Evolutionary conservation across 2,329 filamentous ascomycete genomes (phyloP).

Genomic region (Xylariales sp.): DNA sequence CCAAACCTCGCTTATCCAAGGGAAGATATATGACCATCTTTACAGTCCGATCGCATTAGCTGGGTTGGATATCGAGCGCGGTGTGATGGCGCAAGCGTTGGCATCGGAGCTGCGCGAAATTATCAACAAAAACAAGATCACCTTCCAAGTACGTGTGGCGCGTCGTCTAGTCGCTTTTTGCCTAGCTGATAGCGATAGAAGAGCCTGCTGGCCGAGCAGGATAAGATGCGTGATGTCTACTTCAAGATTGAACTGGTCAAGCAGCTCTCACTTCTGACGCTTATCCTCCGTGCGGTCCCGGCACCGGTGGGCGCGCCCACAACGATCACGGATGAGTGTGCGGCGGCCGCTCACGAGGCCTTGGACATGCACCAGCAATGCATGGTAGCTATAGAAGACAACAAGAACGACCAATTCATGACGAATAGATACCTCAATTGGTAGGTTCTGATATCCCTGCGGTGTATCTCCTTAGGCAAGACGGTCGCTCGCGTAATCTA

Average conservation of each 20-base stretch:
- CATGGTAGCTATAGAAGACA: slow-evolving; percentile 45
- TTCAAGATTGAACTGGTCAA: slow-evolving; percentile 52
- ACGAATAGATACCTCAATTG: slow-evolving; percentile 53
- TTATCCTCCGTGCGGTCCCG: slow-evolving; percentile 51
- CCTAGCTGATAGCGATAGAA: slow-evolving; percentile 11
- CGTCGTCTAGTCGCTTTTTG: slow-evolving; percentile 11
- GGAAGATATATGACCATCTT: slow-evolving; percentile 50
- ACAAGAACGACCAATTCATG: slow-evolving; percentile 36
- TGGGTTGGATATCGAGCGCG: slow-evolving; percentile 36
- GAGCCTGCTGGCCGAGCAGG: slow-evolving; percentile 25
- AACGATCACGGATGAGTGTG: slow-evolving; percentile 46
- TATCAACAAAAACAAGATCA: slow-evolving; percentile 34
- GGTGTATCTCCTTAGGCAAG: background rate
- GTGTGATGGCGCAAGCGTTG: slow-evolving; percentile 36
- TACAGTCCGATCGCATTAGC: slow-evolving; percentile 47
- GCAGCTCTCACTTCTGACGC: slow-evolving; percentile 50
- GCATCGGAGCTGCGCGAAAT: slow-evolving; percentile 41
- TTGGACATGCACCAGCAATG: slow-evolving; percentile 52
- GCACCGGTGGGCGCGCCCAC: slow-evolving; percentile 32
- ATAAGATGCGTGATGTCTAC: slow-evolving; percentile 48
- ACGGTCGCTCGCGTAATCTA: background rate
- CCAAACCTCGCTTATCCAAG: slow-evolving; percentile 46
- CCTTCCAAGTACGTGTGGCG: slow-evolving; percentile 1
- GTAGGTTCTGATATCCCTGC: slow-evolving; percentile 31
- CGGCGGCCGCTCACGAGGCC: slow-evolving; percentile 49